These are phyloP conservation scores for Spathaspora gorwiae DNA, from an alignment of 805 yeast species.

Conservation along the genomic window DNA sequence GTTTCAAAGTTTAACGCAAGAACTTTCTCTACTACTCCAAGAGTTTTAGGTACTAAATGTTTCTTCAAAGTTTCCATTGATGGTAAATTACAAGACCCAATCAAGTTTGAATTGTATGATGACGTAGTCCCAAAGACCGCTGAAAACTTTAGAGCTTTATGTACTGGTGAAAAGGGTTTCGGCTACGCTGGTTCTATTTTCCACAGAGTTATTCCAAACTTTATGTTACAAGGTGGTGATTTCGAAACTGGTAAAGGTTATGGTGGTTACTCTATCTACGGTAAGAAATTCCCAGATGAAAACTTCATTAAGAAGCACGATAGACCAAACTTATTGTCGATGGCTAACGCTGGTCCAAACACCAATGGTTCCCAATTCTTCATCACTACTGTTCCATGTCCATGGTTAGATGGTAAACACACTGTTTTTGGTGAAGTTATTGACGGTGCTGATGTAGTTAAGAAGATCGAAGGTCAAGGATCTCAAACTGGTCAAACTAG, in stretches of 20 bases:
- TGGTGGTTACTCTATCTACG: conserved; percentile 52
- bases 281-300: conserved; percentile 73
- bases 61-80: conserved; percentile 54
- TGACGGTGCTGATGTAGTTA: conserved; percentile 87
- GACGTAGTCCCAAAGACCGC: conserved; percentile 94
- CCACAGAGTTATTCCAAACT: conserved; percentile 46
- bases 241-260: conserved; percentile 43
- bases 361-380: conserved; percentile 98
- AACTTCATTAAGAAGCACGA: conserved; percentile 70
- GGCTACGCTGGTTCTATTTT: conserved; percentile 42
- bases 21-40: conserved; percentile 46
- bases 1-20: conserved; percentile 27
- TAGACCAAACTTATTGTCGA: conserved; percentile 78
- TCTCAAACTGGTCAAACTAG: conserved; percentile 44
- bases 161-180: conserved; percentile 52
- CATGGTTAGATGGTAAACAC: conserved; percentile 77
- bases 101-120: conserved; percentile 59
- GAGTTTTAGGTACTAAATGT: conserved; percentile 48
- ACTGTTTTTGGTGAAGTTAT: conserved; percentile 78
- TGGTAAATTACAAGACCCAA: conserved; percentile 42
- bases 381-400: conserved; percentile 75
- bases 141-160: conserved; percentile 91
- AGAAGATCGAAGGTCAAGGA: conserved; percentile 64
- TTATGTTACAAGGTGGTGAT: conserved; percentile 49
- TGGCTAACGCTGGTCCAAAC: conserved; percentile 99